These are phyloP conservation scores for Verbascum thapsus DNA, from an alignment of 257 asterid genomes.

Conservation along the genomic window DNA sequence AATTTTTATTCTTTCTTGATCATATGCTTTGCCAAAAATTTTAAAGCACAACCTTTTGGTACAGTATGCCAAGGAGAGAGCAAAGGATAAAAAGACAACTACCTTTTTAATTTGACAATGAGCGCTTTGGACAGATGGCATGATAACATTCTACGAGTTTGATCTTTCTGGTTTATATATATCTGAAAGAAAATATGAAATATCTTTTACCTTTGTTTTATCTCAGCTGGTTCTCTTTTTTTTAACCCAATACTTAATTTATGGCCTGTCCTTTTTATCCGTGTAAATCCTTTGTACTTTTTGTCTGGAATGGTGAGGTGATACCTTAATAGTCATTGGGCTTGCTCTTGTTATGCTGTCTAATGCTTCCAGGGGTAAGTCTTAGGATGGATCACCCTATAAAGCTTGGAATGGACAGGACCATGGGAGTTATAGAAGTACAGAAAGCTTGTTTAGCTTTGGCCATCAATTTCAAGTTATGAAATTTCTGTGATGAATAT, in stretches of 20 bases:
- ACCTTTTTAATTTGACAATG: neutral
- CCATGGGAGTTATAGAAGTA: constrained; percentile 4
- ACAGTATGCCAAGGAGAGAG: neutral
- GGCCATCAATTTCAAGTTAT: neutral
- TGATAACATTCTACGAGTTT: neutral
- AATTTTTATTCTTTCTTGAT: too few relatives aligned
- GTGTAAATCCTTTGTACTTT: neutral
- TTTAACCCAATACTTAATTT: neutral
- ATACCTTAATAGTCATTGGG: neutral
- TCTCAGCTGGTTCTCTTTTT: neutral
- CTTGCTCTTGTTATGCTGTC: neutral
- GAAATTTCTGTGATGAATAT: constrained; percentile 2
- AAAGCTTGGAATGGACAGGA: neutral
- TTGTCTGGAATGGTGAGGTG: neutral
- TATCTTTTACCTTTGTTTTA: neutral
- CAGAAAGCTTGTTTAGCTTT: neutral
- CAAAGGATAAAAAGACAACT: neutral
- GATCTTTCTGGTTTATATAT: neutral
- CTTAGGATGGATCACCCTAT: neutral
- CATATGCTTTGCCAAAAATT: too few relatives aligned
- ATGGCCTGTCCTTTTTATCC: constrained; percentile 4
- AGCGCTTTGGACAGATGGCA: neutral
- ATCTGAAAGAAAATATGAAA: neutral
- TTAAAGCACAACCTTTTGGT: neutral
- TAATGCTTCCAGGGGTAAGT: neutral